Evolutionary conservation across 371 early-diverging fungal genomes (phyloP).

Genomic region (Rhizopus microsporus): DNA sequence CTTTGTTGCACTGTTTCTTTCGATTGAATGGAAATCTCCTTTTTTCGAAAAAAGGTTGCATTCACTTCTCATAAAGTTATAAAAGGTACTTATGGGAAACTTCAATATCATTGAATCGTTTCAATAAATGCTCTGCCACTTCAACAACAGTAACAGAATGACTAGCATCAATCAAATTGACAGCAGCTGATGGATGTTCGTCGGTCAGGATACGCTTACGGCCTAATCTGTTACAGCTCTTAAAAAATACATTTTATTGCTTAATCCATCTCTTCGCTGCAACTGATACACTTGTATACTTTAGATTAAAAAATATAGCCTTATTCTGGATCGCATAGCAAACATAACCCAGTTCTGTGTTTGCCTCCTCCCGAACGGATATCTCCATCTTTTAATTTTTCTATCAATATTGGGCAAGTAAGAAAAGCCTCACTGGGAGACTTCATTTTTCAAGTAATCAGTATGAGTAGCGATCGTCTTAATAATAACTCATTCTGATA

Average conservation of each 20-base stretch:
- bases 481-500: too few species aligned
- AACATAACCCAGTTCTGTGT: background rate
- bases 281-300: slow-evolving; percentile 11
- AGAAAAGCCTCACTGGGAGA: slow-evolving; percentile 1
- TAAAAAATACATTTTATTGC: slow-evolving; percentile 9
- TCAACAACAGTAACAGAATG: too few species aligned
- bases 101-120: too few species aligned
- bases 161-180: background rate
- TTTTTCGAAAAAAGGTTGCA: too few species aligned
- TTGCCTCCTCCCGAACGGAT: background rate
- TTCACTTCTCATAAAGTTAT: too few species aligned
- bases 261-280: slow-evolving; percentile 14
- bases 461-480: too few species aligned
- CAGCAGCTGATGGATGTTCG: slow-evolving; percentile 1
- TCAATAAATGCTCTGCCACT: too few species aligned
- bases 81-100: too few species aligned
- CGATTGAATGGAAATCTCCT: too few species aligned
- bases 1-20: too few species aligned
- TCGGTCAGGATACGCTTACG: slow-evolving; percentile 11
- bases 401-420: slow-evolving; percentile 11
- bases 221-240: slow-evolving; percentile 8
- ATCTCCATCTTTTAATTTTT: slow-evolving; percentile 15
- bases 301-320: slow-evolving; percentile 1
- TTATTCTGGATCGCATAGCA: slow-evolving; percentile 16
- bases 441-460: too few species aligned